Base-by-base conservation (phyloP, 805 yeast species). In the Phaffomyces thermotolerans region DNA sequence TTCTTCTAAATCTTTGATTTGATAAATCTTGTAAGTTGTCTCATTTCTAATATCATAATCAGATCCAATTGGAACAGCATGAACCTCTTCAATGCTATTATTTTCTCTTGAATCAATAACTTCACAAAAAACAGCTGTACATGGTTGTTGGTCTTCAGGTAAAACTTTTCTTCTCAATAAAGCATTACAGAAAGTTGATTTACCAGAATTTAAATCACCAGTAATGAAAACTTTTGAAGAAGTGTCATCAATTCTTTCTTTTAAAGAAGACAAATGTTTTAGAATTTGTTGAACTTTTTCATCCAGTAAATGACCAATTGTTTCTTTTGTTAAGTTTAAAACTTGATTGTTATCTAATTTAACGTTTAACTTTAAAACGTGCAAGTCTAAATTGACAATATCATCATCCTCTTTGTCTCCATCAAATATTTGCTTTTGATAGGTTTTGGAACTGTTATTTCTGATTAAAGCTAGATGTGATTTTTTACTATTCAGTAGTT, bases 61-160 rank as follows among this genome's bases (percentile, higher is more conserved):
- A 1, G 60, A 51, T 0, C 79, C 81, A 24, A 77, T 72, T 4
- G 79, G 76, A 18, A 93, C 79, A 0, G 99, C 98, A 64, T 93
- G 99, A 1, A 91, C 97, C 61, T 90, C 95, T 64, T 95, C 97
- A 14, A 78, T 56, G 15, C 82, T 78, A 34, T 72, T 67, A 58
- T 91, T 91, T 36, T 80, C 85, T 18, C 78, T 68, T 10, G 89
- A 87, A 61, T 93, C 96, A 25, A 86, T 69, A 8, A 95, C 91
- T 64, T 95, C 99, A 60, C 96, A 90, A 57, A 95, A 95, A 0
- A 93, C 96, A 48, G 86, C 81, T 0, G 99, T 93, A 56, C 97
- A 89, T 3, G 99, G 99, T 59, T 93, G 95, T 58, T 93, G 99
- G 63, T 93, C 99, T 57, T 85, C 95, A 0, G 99, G 99, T 39